Evolutionary conservation across 345 rosid species (phyloP), one percentile per base, ranked within the genome.

Genomic region (Angophora floribunda): DNA sequence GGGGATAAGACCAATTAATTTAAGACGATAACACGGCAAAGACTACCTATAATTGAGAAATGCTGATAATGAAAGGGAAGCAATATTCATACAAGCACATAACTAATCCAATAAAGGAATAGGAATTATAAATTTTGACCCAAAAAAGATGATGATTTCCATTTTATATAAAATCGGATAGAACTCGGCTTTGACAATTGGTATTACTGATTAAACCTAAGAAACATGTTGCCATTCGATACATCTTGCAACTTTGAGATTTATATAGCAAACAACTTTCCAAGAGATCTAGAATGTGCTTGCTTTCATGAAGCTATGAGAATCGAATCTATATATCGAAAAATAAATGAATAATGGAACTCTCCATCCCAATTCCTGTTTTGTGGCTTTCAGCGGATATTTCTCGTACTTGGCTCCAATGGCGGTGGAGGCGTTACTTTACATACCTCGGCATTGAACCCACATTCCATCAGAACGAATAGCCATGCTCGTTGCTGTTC

Each of bases 401-500:
- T 75, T 19, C 22, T 14, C 8, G 49, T 41, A 75, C 19, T 75
- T 41, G 49, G 82, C 49, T 75, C 49, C 82, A 5, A 75, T 7
- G 82, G 47, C 7, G 22, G 82, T 9, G 87, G 82, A 65, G 96
- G 94, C 87, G 90, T 93, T 45, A 96, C 97, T 92, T 95, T 95
- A 90, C 99, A 97, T 78, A 97, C 94, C 96, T 97, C 99, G 9
- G 92, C 91, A 84, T 88, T 90, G 88, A 97, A 97, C 59, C 99
- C 98, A 87, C 92, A 94, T 89, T 97, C 98, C 96, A 95, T 95
- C 85, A 97, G 90, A 86, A 97, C 91, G 90, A 97, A 86, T 51
- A 97, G 90, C 96, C 99, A 97, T 14, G 99, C 99, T 63, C 94
- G 90, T 91, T 97, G 99, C 90, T 96, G 99, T 88, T 97, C 98